These are phyloP conservation scores for Coprinopsis sp. DNA, from an alignment of 768 basidiomycete genomes.

Conservation along the genomic window DNA sequence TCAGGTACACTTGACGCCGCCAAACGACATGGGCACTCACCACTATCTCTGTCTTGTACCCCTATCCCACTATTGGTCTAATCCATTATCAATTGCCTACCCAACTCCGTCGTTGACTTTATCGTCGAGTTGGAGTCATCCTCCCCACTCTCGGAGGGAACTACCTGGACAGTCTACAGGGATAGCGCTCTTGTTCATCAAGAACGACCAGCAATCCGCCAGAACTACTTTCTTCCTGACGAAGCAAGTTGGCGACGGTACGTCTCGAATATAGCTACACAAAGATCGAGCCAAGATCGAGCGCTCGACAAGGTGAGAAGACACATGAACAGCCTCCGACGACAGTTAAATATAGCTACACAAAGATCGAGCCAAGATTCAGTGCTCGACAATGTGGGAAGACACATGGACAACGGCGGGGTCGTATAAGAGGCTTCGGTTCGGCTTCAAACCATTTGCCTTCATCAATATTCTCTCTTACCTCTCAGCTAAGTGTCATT, in stretches of 20 bases:
- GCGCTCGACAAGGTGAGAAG: no score
- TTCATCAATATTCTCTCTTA: no score
- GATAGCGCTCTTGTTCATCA: conserved; percentile 40
- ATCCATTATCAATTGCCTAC: background rate
- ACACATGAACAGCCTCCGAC: no score
- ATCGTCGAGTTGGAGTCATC: conserved; percentile 42
- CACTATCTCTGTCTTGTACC: conserved; percentile 19
- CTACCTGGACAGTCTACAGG: conserved; percentile 42
- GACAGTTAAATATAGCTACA: no score
- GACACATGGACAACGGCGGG: no score
- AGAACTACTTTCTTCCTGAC: conserved; percentile 2
- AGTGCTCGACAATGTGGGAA: no score
- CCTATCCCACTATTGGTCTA: conserved; percentile 7
- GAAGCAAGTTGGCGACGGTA: conserved; percentile 33
- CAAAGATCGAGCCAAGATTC: no score
- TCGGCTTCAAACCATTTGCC: no score
- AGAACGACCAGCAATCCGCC: conserved; percentile 26
- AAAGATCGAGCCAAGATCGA: no score
- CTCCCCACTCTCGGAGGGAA: conserved; percentile 35
- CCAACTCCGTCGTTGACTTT: conserved; percentile 9
- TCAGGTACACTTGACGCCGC: conserved; percentile 16
- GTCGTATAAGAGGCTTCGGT: no score
- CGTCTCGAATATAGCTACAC: no score
- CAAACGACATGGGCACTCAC: conserved; percentile 14
- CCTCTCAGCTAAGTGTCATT: no score